phyloP scores from a whole-genome alignment of 441 rosid genomes.

The Theobroma grandiflorum region DNA sequence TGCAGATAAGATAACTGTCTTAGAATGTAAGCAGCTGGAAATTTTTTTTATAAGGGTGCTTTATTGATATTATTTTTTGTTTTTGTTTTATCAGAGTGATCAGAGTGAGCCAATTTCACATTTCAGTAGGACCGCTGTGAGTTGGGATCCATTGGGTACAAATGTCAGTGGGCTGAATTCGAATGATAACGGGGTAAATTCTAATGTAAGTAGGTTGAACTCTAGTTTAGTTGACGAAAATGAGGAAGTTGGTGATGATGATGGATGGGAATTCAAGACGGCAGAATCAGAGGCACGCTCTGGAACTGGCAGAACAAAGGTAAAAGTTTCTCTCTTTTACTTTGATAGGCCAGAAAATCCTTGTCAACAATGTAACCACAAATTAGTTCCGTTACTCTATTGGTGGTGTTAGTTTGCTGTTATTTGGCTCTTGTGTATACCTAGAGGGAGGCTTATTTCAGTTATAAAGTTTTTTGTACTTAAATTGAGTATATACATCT shows the following conservation, averaged over 20 bases:
- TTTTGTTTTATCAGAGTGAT: conserved; percentile 18
- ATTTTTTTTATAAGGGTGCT: background rate
- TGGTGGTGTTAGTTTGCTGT: background rate
- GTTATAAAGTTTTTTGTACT: background rate
- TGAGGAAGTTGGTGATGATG: conserved; percentile 37
- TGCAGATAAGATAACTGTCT: background rate
- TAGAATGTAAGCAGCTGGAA: background rate
- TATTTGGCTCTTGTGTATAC: background rate
- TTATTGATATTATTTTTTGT: conserved; percentile 11
- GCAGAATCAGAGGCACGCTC: conserved; percentile 42
- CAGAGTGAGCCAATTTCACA: conserved; percentile 22
- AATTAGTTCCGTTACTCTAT: background rate
- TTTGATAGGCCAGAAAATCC: conserved; percentile 1
- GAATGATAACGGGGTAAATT: conserved; percentile 28
- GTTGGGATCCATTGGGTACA: conserved; percentile 43
- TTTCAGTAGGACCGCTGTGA: conserved; percentile 30
- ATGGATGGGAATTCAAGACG: conserved; percentile 65
- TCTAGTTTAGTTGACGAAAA: conserved; percentile 21
- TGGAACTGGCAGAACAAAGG: conserved; percentile 34
- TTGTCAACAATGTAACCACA: background rate
- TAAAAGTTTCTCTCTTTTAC: conserved; percentile 17
- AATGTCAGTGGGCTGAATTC: conserved; percentile 30
- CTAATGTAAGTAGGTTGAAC: conserved; percentile 35
- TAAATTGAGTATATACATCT: background rate
- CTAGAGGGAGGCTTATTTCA: background rate